These are phyloP conservation scores for Epicoccum sorghinum DNA, from an alignment of 2,329 filamentous ascomycete genomes.

Conservation along the genomic window DNA sequence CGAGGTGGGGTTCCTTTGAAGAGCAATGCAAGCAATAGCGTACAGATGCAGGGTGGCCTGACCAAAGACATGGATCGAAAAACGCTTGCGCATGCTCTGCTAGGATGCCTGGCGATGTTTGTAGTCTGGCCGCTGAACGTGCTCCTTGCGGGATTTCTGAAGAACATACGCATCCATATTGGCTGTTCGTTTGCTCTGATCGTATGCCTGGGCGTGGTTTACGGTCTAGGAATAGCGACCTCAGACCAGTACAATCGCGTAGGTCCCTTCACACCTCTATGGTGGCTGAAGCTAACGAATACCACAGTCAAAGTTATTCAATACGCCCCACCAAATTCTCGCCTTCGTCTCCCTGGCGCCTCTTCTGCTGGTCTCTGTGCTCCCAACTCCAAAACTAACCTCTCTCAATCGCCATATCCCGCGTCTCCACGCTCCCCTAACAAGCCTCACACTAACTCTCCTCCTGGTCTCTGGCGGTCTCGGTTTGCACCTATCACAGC, in stretches of 20 bases:
- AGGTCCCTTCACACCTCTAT: constrained; percentile 19
- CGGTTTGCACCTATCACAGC: constrained; percentile 37
- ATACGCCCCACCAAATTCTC: constrained; percentile 55
- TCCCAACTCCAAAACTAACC: constrained; percentile 37
- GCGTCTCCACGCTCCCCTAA: constrained; percentile 45
- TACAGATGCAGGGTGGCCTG: constrained; percentile 30
- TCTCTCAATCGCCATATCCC: constrained; percentile 47
- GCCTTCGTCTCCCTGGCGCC: constrained; percentile 57
- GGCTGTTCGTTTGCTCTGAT: constrained; percentile 48
- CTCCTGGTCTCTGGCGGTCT: constrained; percentile 44
- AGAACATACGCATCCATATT: constrained; percentile 51
- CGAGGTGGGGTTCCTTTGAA: constrained; percentile 42
- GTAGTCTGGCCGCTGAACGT: constrained; percentile 41
- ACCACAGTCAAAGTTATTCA: constrained; percentile 49
- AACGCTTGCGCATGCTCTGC: constrained; percentile 39
- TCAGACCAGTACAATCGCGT: constrained; percentile 50
- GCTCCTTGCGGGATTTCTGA: constrained; percentile 47
- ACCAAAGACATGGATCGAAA: constrained; percentile 35
- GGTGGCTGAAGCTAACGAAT: constrained; percentile 13
- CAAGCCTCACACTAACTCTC: constrained; percentile 49
- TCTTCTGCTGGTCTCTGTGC: constrained; percentile 31
- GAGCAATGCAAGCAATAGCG: constrained; percentile 25
- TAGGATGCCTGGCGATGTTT: constrained; percentile 43
- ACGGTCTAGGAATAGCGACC: constrained; percentile 51
- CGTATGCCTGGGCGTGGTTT: constrained; percentile 46